Conservation (phyloP, 1,139 yeast genomes). For the Candida albicans region DNA sequence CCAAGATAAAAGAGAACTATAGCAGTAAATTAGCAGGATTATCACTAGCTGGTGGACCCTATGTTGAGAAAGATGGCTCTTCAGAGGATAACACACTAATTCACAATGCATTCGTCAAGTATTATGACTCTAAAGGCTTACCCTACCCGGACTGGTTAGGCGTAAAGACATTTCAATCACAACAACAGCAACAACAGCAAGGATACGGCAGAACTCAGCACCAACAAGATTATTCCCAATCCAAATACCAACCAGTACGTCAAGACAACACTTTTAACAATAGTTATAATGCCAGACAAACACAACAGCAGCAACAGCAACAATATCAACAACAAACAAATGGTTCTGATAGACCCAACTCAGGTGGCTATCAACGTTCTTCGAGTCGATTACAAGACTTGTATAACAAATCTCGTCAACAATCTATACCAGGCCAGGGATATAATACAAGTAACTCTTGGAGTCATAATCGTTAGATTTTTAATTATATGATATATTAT, state of each 20-base stretch:
- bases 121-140: constrained; percentile 32
- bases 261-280: constrained; percentile 23
- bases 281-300: constrained; percentile 21
- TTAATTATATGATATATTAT: not conserved
- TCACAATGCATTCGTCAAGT: constrained; percentile 46
- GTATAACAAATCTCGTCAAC: constrained; percentile 46
- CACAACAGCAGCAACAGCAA: constrained; percentile 15
- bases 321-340: constrained; percentile 13
- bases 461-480: not conserved
- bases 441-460: constrained; percentile 21
- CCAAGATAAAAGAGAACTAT: constrained; percentile 40
- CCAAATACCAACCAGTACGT: constrained; percentile 31
- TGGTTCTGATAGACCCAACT: constrained; percentile 8
- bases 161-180: constrained; percentile 17
- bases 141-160: constrained; percentile 52
- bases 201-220: constrained; percentile 4
- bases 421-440: constrained; percentile 38
- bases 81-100: constrained; percentile 42
- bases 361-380: constrained; percentile 29
- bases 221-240: constrained; percentile 11
- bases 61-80: constrained; percentile 41
- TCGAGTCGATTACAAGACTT: constrained; percentile 42
- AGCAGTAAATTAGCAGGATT: constrained; percentile 35
- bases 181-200: constrained; percentile 10
- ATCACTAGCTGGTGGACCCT: constrained; percentile 24